phyloP scores from a whole-genome alignment of 2,329 filamentous ascomycete species.

The Colletotrichum euphorbiae region DNA sequence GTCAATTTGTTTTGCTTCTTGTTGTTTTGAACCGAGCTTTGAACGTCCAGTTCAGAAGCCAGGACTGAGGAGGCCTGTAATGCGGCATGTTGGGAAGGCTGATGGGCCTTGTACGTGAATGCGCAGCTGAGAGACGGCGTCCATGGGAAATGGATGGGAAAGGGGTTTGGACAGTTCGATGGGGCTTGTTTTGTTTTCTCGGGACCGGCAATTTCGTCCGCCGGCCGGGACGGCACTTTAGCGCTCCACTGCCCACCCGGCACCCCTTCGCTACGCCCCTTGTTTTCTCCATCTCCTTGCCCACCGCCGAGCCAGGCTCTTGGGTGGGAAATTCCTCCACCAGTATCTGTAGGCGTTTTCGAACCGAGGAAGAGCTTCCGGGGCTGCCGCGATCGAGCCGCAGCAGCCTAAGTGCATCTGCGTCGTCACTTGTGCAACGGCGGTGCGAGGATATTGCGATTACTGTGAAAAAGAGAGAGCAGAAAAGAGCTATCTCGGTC shows the following conservation, averaged over 20 bases:
- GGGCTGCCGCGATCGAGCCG: neutral
- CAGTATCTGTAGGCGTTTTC: neutral
- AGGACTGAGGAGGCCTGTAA: no score
- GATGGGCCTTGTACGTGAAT: no score
- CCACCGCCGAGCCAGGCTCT: neutral
- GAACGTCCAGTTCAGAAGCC: neutral
- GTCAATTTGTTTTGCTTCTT: conserved; percentile 17
- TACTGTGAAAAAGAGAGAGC: no score
- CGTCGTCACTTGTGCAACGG: no score
- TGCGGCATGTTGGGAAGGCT: no score
- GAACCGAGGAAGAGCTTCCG: neutral
- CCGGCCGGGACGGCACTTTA: conserved; percentile 23
- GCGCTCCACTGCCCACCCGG: conserved; percentile 15
- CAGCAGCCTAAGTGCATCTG: neutral
- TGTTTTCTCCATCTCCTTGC: neutral
- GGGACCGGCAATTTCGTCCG: conserved; percentile 8
- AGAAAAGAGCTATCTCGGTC: no score
- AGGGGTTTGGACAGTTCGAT: neutral
- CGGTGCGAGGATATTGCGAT: no score
- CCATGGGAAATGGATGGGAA: neutral
- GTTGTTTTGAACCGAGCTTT: neutral
- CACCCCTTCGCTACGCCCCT: conserved; percentile 22
- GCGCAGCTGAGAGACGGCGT: no score
- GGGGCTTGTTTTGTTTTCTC: neutral
- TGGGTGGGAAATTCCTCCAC: neutral